Evolutionary conservation across 805 yeast species (phyloP).

Genomic region (Candida nonsorbophila): DNA sequence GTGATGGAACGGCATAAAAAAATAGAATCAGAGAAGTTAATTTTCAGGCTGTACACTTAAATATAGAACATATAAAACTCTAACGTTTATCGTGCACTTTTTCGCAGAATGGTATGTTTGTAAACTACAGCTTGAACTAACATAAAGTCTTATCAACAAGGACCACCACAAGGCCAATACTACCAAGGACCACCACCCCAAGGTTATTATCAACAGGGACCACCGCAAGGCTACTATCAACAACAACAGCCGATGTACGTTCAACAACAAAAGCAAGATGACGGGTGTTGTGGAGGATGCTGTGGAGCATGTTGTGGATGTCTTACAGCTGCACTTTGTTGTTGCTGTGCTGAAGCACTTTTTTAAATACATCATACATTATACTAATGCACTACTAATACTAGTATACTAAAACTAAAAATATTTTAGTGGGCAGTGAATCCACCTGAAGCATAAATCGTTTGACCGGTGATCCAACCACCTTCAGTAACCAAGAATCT

Average conservation of each 20-base stretch:
- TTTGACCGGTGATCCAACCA: conserved; percentile 68
- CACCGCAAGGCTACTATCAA: conserved; percentile 14
- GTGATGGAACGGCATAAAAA: no score
- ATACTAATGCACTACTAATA: no score
- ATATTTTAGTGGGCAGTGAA: conserved; percentile 51
- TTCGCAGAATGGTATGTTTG: no score
- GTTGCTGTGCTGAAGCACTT: conserved; percentile 23
- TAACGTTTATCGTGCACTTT: no score
- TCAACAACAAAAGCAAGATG: conserved; percentile 28
- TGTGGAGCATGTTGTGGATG: conserved; percentile 30
- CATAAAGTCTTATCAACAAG: conserved; percentile 6
- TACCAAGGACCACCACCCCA: conserved; percentile 11
- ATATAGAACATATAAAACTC: no score
- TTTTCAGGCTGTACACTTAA: no score
- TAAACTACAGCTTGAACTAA: no score
- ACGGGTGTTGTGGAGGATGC: conserved; percentile 23
- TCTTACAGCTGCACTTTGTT: conserved; percentile 37
- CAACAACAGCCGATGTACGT: conserved; percentile 42
- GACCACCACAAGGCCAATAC: conserved; percentile 8
- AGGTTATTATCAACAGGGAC: conserved; percentile 23
- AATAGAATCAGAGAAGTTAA: no score
- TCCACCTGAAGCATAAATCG: conserved; percentile 60
- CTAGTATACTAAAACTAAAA: no score
- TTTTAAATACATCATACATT: no score
- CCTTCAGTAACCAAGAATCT: conserved; percentile 60